Base-by-base conservation (phyloP, 192 early-diverging fungal species). In the Globomyces pollinis-pini region DNA sequence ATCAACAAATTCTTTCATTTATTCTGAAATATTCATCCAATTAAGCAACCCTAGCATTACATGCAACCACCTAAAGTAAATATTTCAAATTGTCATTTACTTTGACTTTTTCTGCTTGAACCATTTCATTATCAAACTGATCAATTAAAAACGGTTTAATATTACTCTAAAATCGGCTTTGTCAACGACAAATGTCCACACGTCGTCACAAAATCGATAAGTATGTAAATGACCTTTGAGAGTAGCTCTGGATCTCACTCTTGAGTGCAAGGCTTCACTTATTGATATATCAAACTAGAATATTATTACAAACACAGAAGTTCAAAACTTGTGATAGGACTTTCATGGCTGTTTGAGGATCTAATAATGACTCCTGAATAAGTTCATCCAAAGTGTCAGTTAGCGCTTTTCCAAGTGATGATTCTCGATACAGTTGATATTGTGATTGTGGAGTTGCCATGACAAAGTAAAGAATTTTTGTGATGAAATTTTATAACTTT, bases 301-400 rank as follows among this genome's bases (percentile, higher is more conserved):
- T n/a, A n/a, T n/a, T n/a, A 76, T 92, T 30, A 61, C 16, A 12
- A 11, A 1, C 26, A 16, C 57, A 66, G 24, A 66, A 88, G 84
- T n/a, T n/a, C n/a, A n/a, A n/a, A n/a, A n/a, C n/a, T 72, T 96
- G 91, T 31, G 70, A 67, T 16, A 99, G 74, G 21, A 97, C 87
- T 34, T 87, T 84, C 82, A 95, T 96, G 1, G 96, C 73, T 4
- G 45, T 36, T 67, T 95, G 90, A 31, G 94, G 91, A 54, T 90
- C 91, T 43, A 99, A 88, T 57, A 88, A 86, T 2, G 84, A 86
- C 12, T 85, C 83, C 53, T 85, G 79, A 62, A 96, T 91, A 65
- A 97, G 81, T 53, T 96, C 96, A 68, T 99, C 96, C 16, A 99
- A 76, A 4, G 96, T 87, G 63, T 99, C 96, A 3, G 91, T 96